Conservation (phyloP, 2,329 filamentous ascomycete species). For the Cladophialophora chaetospira region DNA sequence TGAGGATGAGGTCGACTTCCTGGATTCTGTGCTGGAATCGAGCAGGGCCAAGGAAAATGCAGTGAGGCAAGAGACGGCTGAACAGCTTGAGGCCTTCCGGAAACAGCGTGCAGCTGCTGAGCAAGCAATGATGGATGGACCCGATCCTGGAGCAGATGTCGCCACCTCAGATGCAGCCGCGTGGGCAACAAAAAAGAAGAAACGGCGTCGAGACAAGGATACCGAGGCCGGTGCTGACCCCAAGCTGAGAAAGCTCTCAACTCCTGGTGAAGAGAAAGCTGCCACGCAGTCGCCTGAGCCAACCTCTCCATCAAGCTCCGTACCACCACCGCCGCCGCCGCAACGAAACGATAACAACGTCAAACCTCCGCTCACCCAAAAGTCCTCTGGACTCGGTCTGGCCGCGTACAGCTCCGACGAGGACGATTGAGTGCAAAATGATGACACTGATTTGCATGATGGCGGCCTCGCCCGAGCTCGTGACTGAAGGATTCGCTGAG, state of each 20-base stretch:
- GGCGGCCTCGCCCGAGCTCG: neutral
- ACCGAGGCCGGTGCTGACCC: conserved; percentile 43
- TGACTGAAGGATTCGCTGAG: neutral
- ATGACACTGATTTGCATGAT: neutral
- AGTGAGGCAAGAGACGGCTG: conserved; percentile 59
- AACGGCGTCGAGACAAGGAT: conserved; percentile 55
- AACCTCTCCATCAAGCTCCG: neutral
- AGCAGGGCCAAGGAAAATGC: conserved; percentile 59
- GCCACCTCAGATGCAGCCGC: conserved; percentile 37
- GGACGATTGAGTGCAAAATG: conserved; percentile 33
- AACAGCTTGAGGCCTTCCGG: conserved; percentile 61
- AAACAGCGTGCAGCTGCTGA: conserved; percentile 62
- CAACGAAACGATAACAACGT: neutral
- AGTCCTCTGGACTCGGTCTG: conserved; percentile 39
- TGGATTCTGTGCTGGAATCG: conserved; percentile 59
- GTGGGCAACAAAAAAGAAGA: conserved; percentile 54
- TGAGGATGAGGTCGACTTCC: conserved; percentile 55
- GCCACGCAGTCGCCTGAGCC: conserved; percentile 4
- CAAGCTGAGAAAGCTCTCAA: conserved; percentile 47
- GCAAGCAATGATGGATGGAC: conserved; percentile 37
- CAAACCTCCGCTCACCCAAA: conserved; percentile 4
- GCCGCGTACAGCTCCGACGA: conserved; percentile 46
- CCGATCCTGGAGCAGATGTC: conserved; percentile 1
- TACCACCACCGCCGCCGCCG: neutral
- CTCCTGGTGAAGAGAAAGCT: conserved; percentile 28